These are phyloP conservation scores for Pleurotus tuoliensis DNA, from an alignment of 768 basidiomycete genomes.

Conservation along the genomic window DNA sequence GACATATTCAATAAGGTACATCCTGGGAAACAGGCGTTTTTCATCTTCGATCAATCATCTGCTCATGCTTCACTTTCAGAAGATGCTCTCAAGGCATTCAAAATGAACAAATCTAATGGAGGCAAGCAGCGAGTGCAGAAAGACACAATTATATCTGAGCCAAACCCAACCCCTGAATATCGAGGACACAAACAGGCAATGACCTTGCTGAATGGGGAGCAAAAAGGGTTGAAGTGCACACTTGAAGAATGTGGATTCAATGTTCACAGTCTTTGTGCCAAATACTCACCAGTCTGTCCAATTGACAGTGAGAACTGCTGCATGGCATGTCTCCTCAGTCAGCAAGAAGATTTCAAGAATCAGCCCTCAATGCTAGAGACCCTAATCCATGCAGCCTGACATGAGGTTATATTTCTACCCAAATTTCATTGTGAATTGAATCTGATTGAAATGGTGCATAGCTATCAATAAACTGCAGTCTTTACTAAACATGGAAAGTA, in stretches of 20 bases:
- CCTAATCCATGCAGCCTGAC: too few species aligned
- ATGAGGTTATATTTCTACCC: too few species aligned
- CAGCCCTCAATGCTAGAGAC: constrained; percentile 18
- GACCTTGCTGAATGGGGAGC: constrained; percentile 11
- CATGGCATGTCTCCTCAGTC: constrained; percentile 24
- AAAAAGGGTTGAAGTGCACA: constrained; percentile 29
- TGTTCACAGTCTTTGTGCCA: constrained; percentile 17
- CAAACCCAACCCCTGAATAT: constrained; percentile 18
- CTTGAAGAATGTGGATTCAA: constrained; percentile 24
- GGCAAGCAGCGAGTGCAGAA: too few species aligned
- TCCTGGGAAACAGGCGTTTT: constrained; percentile 25
- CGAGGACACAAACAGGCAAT: constrained; percentile 10
- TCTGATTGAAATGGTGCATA: too few species aligned
- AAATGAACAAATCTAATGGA: constrained; percentile 27
- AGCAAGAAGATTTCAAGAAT: constrained; percentile 29
- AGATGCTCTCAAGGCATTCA: constrained; percentile 28
- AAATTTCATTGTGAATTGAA: too few species aligned
- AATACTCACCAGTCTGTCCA: constrained; percentile 18
- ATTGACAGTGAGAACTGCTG: constrained; percentile 24
- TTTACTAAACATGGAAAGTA: too few species aligned
- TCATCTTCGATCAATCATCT: constrained; percentile 40
- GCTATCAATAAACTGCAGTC: too few species aligned
- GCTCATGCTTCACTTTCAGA: constrained; percentile 28
- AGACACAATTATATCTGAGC: constrained; percentile 24
- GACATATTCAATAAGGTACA: constrained; percentile 30